Conservation (phyloP, 345 rosid genomes). For the Boechera retrofracta region DNA sequence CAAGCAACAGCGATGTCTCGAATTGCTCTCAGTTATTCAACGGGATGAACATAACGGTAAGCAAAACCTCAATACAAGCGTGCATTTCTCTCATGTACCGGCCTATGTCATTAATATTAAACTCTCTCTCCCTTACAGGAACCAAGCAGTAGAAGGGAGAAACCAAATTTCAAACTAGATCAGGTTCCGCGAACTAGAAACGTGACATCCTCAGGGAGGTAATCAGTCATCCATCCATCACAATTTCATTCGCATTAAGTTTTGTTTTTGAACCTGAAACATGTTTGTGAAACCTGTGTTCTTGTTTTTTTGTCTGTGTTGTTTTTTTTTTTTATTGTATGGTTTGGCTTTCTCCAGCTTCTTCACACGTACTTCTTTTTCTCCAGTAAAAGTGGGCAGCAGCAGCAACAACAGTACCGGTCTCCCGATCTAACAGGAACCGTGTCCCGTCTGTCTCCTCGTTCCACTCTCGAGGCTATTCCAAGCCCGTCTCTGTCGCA, state of each 20-base stretch:
- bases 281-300: constrained; percentile 23
- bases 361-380: constrained; percentile 56
- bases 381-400: constrained; percentile 60
- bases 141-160: constrained; percentile 48
- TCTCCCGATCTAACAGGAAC: constrained; percentile 49
- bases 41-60: constrained; percentile 63
- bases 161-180: constrained; percentile 52
- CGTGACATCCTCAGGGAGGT: constrained; percentile 58
- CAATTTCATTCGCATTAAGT: background rate
- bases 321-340: constrained; percentile 6
- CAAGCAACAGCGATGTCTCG: constrained; percentile 46
- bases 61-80: constrained; percentile 12
- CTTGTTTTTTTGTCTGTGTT: constrained; percentile 6
- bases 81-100: constrained; percentile 2
- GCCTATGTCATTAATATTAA: background rate
- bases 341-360: constrained; percentile 52
- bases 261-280: background rate
- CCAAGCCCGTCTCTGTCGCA: constrained; percentile 55
- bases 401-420: constrained; percentile 44
- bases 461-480: constrained; percentile 59
- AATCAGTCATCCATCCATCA: constrained; percentile 4
- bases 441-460: constrained; percentile 50
- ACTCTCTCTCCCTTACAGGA: constrained; percentile 51
- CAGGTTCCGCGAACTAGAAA: constrained; percentile 47
- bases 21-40: constrained; percentile 44